Conservation (phyloP, 164 flowering plant species). For the Kalanchoe fedtschenkoi region DNA sequence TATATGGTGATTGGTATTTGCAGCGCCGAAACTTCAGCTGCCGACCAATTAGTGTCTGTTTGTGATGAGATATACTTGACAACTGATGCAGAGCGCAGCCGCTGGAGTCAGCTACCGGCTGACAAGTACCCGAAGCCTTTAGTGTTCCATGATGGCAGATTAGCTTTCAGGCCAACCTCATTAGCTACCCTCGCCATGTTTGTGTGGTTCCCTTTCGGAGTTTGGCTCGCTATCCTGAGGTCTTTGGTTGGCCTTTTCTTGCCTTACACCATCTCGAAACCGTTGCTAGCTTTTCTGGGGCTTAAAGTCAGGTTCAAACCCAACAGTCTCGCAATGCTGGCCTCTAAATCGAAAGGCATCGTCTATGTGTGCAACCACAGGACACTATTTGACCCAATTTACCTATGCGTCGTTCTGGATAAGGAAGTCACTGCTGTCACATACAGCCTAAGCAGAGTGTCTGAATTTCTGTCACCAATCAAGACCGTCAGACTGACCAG, state of each 20-base stretch:
- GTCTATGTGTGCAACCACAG: slow-evolving; percentile 6
- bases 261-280: slow-evolving; percentile 31
- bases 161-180: slow-evolving; percentile 78
- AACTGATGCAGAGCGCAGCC: background rate
- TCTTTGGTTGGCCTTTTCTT: slow-evolving; percentile 34
- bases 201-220: slow-evolving; percentile 71
- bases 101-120: slow-evolving; percentile 26
- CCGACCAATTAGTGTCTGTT: background rate
- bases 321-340: background rate
- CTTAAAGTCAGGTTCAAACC: background rate
- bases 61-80: slow-evolving; percentile 2
- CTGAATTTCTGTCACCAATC: slow-evolving; percentile 20
- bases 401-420: background rate
- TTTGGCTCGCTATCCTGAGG: slow-evolving; percentile 46
- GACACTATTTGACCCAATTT: slow-evolving; percentile 5
- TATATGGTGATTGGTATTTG: background rate
- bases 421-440: slow-evolving; percentile 3
- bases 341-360: background rate
- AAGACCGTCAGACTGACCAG: slow-evolving; percentile 23
- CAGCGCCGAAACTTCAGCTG: background rate
- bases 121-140: slow-evolving; percentile 68
- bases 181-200: slow-evolving; percentile 58
- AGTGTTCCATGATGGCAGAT: slow-evolving; percentile 80
- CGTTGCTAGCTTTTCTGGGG: background rate
- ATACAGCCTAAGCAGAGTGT: slow-evolving; percentile 7